Conservation (phyloP, 2,329 filamentous ascomycete species). For the Tolypocladium capitatum region DNA sequence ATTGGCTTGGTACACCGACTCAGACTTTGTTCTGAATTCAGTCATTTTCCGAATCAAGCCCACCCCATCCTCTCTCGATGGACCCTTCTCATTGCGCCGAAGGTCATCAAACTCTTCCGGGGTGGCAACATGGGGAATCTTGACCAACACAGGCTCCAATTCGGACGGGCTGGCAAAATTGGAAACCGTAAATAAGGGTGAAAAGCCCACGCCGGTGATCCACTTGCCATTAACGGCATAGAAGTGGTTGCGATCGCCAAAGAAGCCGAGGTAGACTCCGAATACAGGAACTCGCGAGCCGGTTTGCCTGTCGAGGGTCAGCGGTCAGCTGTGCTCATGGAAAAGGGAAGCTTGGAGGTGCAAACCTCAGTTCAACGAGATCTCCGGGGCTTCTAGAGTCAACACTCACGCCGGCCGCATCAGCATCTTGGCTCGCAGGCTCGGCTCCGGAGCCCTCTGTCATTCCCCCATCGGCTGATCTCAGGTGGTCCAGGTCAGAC, state of each 20-base stretch:
- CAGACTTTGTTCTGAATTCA: constrained; percentile 27
- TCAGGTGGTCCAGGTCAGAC: constrained; percentile 17
- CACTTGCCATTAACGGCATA: constrained; percentile 40
- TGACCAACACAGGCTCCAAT: constrained; percentile 23
- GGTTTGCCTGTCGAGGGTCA: constrained; percentile 11
- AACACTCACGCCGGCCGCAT: constrained; percentile 12
- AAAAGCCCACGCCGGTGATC: constrained; percentile 26
- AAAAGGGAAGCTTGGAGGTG: neutral
- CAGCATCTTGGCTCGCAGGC: constrained; percentile 14
- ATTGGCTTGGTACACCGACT: constrained; percentile 32
- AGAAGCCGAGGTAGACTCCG: constrained; percentile 38
- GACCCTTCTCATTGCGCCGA: constrained; percentile 24
- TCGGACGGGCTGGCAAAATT: constrained; percentile 29
- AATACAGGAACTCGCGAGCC: constrained; percentile 33
- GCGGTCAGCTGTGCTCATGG: neutral
- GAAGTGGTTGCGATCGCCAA: constrained; percentile 38
- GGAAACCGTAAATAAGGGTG: constrained; percentile 35
- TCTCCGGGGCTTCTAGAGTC: constrained; percentile 28
- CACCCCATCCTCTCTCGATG: constrained; percentile 28
- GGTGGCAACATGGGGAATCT: constrained; percentile 14
- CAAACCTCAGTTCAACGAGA: constrained; percentile 33
- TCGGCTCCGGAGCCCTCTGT: constrained; percentile 12
- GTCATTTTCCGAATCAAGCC: constrained; percentile 33
- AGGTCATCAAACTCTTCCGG: constrained; percentile 18
- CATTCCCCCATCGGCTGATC: constrained; percentile 10